These are phyloP conservation scores for Aspergillus conjunctus DNA, from an alignment of 495 filamentous ascomycete species.

Conservation along the genomic window DNA sequence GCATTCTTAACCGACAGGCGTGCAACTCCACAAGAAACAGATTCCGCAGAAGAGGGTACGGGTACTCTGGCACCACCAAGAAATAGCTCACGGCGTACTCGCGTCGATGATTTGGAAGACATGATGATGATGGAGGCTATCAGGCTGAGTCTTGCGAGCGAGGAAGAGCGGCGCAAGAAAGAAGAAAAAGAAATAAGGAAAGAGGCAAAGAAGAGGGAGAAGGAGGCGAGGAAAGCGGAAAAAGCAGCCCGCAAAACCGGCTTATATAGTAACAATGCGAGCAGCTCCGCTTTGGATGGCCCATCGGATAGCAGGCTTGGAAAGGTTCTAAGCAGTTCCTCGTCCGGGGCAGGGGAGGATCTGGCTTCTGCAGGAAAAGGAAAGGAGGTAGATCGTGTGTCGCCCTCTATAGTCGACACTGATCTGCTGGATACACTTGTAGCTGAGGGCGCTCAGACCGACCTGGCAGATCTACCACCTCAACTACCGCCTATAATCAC, in stretches of 20 bases:
- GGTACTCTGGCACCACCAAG: slow-evolving; percentile 52
- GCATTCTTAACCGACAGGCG: slow-evolving; percentile 55
- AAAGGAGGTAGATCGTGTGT: slow-evolving; percentile 71
- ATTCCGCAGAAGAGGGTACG: slow-evolving; percentile 45
- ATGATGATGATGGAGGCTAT: slow-evolving; percentile 99
- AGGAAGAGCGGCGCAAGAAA: slow-evolving; percentile 83
- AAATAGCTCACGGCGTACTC: slow-evolving; percentile 60
- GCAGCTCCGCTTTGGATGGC: slow-evolving; percentile 40
- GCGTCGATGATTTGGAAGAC: slow-evolving; percentile 88
- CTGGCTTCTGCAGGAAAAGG: slow-evolving; percentile 63
- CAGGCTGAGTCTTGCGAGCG: slow-evolving; percentile 79
- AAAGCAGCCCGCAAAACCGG: slow-evolving; percentile 63
- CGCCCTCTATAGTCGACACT: slow-evolving; percentile 16
- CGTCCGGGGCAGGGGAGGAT: slow-evolving; percentile 42
- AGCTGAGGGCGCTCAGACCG: slow-evolving; percentile 9
- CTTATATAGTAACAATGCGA: slow-evolving; percentile 49
- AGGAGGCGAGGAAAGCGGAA: slow-evolving; percentile 77
- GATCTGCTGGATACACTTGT: slow-evolving; percentile 4
- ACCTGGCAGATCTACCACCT: neutral
- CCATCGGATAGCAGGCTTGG: slow-evolving; percentile 29
- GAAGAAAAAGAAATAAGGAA: slow-evolving; percentile 80
- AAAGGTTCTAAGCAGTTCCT: slow-evolving; percentile 42
- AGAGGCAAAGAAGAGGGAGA: slow-evolving; percentile 79
- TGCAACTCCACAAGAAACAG: slow-evolving; percentile 35
- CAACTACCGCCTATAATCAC: slow-evolving; percentile 17